Evolutionary conservation across 768 basidiomycete genomes (phyloP).

Genomic region (Boletus barrowsii): DNA sequence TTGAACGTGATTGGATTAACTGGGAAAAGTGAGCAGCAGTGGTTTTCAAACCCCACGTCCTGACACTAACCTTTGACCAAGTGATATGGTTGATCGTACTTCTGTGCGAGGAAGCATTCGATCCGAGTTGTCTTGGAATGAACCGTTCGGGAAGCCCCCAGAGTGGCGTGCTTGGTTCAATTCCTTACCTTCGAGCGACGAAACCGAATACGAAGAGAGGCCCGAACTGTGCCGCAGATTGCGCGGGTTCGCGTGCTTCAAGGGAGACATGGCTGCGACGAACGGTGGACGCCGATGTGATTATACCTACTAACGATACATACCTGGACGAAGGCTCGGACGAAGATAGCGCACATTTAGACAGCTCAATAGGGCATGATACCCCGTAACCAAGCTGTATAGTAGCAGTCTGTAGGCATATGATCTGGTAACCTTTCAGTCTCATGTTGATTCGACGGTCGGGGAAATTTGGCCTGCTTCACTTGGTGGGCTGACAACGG

Average conservation of each 20-base stretch:
- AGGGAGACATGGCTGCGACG: slow-evolving; percentile 25
- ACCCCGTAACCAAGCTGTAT: slow-evolving; percentile 25
- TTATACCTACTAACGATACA: slow-evolving; percentile 15
- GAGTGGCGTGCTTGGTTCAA: slow-evolving; percentile 54
- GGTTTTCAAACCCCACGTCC: background rate
- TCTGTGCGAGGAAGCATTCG: slow-evolving; percentile 51
- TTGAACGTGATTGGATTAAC: slow-evolving; percentile 63
- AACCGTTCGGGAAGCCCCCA: slow-evolving; percentile 46
- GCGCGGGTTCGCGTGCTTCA: slow-evolving; percentile 55
- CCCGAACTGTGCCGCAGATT: slow-evolving; percentile 39
- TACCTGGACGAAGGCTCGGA: slow-evolving; percentile 16
- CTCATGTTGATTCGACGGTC: background rate
- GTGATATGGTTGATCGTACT: slow-evolving; percentile 76
- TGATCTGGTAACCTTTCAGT: background rate
- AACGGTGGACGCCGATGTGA: slow-evolving; percentile 6
- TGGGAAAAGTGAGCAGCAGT: slow-evolving; percentile 61
- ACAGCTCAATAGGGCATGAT: slow-evolving; percentile 21
- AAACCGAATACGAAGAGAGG: slow-evolving; percentile 18
- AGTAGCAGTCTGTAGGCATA: slow-evolving; percentile 23
- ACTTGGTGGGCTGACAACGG: background rate
- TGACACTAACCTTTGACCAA: slow-evolving; percentile 28
- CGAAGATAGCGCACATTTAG: slow-evolving; percentile 16
- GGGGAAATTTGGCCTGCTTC: no score
- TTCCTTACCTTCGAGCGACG: slow-evolving; percentile 18
- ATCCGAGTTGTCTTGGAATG: slow-evolving; percentile 49